phyloP scores from a whole-genome alignment of 2,329 filamentous ascomycete species.

The Colletotrichum shisoi region DNA sequence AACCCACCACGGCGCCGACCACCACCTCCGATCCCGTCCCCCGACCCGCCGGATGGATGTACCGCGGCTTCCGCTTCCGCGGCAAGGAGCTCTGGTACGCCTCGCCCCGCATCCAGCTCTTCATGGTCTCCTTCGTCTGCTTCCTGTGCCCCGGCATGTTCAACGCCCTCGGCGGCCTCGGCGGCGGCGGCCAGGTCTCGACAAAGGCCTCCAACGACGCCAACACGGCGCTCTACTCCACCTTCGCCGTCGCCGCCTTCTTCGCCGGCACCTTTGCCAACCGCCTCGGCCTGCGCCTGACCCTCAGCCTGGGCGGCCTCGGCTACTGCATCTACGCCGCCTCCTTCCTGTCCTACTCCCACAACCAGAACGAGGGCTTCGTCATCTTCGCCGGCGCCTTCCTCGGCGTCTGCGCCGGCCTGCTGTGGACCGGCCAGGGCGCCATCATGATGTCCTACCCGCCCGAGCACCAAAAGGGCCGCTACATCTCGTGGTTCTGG shows the following conservation, averaged over 20 bases:
- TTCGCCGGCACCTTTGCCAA: conserved; percentile 82
- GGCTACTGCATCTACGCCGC: conserved; percentile 80
- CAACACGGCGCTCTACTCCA: conserved; percentile 75
- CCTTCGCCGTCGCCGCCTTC: conserved; percentile 73
- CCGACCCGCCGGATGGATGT: conserved; percentile 70
- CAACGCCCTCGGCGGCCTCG: conserved; percentile 71
- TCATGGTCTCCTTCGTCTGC: conserved; percentile 67
- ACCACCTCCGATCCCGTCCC: conserved; percentile 40
- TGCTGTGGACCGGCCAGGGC: conserved; percentile 84
- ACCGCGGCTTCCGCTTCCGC: conserved; percentile 67
- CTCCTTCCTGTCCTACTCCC: conserved; percentile 74
- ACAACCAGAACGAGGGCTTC: conserved; percentile 73
- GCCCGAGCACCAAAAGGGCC: conserved; percentile 79
- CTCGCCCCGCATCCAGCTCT: conserved; percentile 74
- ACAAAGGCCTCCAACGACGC: conserved; percentile 67
- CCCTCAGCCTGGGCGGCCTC: conserved; percentile 75
- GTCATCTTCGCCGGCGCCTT: conserved; percentile 79
- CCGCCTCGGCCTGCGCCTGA: conserved; percentile 72
- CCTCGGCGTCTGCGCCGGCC: conserved; percentile 78
- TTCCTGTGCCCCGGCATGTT: conserved; percentile 77
- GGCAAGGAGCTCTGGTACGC: conserved; percentile 71
- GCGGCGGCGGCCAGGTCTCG: conserved; percentile 68
- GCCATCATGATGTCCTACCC: conserved; percentile 93
- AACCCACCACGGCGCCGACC: conserved; percentile 20
- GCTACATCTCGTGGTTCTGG: conserved; percentile 92